A percentile compares a stretch with the other conserved stretches of the same genome.
Evolutionary conservation across 371 early-diverging fungal species (phyloP).

Genomic region (Rhizopus microsporus): DNA sequence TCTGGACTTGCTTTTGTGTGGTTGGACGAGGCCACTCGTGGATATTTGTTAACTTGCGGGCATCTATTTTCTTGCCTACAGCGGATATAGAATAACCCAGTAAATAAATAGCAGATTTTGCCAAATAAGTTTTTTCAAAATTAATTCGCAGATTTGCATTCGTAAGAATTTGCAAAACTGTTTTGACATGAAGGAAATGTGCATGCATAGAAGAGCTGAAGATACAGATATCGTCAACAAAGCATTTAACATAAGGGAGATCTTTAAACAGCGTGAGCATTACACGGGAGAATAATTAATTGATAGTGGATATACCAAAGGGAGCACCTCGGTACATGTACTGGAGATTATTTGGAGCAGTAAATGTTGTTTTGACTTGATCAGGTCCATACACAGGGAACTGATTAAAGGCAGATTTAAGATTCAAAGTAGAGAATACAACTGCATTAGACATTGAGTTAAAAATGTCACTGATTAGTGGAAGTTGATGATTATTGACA

Average conservation of each 20-base stretch:
- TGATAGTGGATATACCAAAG: conserved; percentile 11
- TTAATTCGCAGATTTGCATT: background rate
- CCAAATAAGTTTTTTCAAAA: background rate
- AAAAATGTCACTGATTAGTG: conserved; percentile 14
- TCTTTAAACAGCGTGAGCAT: conserved; percentile 14
- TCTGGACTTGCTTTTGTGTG: conserved; percentile 17
- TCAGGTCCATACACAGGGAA: conserved; percentile 6
- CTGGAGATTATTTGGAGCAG: conserved; percentile 12
- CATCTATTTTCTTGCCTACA: too few relatives aligned
- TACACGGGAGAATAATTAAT: conserved; percentile 9
- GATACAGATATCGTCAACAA: conserved; percentile 19
- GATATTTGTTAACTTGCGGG: conserved; percentile 11
- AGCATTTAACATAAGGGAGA: conserved; percentile 5
- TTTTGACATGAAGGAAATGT: background rate
- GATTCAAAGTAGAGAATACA: conserved; percentile 11
- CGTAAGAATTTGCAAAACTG: background rate
- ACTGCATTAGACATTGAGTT: background rate
- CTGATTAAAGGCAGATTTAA: conserved; percentile 12
- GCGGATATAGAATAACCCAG: too few relatives aligned
- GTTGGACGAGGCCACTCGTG: conserved; percentile 16
- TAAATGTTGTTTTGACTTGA: conserved; percentile 15
- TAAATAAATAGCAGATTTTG: background rate
- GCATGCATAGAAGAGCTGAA: background rate
- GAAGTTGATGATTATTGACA: conserved; percentile 3
- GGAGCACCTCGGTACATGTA: conserved; percentile 19